phyloP scores from a whole-genome alignment of 768 basidiomycete genomes.

The Tremella yokohamensis region DNA sequence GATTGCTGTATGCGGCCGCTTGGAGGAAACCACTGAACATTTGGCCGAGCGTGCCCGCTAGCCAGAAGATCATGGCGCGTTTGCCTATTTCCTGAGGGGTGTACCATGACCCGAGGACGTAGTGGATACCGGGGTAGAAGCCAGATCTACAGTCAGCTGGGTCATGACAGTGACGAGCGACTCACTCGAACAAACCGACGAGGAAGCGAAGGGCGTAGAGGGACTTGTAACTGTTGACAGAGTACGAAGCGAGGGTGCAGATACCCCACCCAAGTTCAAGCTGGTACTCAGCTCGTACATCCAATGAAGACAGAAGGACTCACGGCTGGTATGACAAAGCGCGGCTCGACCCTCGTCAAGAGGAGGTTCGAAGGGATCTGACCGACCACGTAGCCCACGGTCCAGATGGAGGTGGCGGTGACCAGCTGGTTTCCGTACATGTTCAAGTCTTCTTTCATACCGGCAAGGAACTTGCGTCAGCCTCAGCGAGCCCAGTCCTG shows the following conservation, averaged over 20 bases:
- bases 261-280: constrained; percentile 44
- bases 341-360: constrained; percentile 38
- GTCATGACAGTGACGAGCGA: not conserved
- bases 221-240: constrained; percentile 32
- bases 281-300: constrained; percentile 4
- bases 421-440: constrained; percentile 38
- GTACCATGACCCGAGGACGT: constrained; percentile 46
- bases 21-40: constrained; percentile 43
- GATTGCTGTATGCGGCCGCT: constrained; percentile 38
- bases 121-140: constrained; percentile 48
- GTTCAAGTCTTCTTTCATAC: constrained; percentile 43
- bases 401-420: constrained; percentile 37
- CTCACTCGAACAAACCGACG: constrained; percentile 44
- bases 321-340: constrained; percentile 39
- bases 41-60: constrained; percentile 31
- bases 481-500: not conserved
- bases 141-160: constrained; percentile 14
- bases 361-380: constrained; percentile 37
- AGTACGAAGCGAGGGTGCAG: constrained; percentile 36
- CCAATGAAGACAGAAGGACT: not conserved
- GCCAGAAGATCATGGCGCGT: constrained; percentile 42
- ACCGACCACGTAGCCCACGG: constrained; percentile 31
- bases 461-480: constrained; percentile 20
- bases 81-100: constrained; percentile 42
- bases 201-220: constrained; percentile 45